Evolutionary conservation across 192 early-diverging fungal species (phyloP), one percentile per base, ranked within the genome.

Genomic region (Backusella morwellensis): DNA sequence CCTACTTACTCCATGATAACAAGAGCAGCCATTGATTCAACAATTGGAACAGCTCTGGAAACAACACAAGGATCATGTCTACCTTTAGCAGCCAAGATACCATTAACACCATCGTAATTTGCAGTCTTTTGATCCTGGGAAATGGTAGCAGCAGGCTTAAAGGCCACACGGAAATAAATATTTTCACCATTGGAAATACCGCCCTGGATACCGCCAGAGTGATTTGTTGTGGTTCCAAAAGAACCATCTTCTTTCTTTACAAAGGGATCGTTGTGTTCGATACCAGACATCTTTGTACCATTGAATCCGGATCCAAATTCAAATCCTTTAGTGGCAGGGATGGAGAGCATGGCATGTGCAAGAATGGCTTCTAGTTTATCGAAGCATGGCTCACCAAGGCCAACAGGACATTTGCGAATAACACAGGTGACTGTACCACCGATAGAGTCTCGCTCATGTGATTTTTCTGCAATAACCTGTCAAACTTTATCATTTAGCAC

Each of bases 281-380:
- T 91, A 40, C 98, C 98, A 0, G 89, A 88, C 71, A 99, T 91
- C 26, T 84, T 87, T 6, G 98, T 97, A 26, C 96, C 98, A 32
- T 86, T 86, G 78, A 97, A 94, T 32, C 98, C 98, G 47, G 92
- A 94, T 0, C 98, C 98, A 68, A 98, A 93, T 84, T 99, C 98
- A 81, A 99, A 99, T 15, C 95, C 94, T 82, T 99, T 99, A n/a
- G 98, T 99, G 3, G 98, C 97, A 14, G 98, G 98, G 73, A 99
- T 97, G 15, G 96, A 97, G 70, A 99, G 84, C 98, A 99, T 99
- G 11, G 97, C 98, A 78, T 99, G 97, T 6, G 98, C 98, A 69
- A 99, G 84, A 74, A 91, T 84, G 9, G 98, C 97, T 86, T 99
- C 97, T 35, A 98, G 86, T 82, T 99, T 99, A 82, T 99, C 98